Evolutionary conservation across 169 alveolate genomes (phyloP).

Genomic region (Cryptosporidium viatorum): DNA sequence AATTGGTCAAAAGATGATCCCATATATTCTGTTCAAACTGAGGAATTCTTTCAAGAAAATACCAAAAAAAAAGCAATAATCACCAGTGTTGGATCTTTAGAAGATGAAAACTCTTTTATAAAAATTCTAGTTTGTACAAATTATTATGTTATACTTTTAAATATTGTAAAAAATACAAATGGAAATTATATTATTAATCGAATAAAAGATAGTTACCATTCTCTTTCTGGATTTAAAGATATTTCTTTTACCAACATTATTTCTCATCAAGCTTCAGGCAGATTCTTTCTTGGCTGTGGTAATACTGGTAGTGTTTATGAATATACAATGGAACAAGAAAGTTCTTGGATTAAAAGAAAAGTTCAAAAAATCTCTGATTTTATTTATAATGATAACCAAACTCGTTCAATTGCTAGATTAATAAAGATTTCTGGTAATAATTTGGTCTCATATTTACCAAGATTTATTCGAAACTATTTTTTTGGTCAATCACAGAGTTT

Average conservation of each 20-base stretch:
- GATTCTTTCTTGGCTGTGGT: constrained; percentile 56
- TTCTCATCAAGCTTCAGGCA: constrained; percentile 49
- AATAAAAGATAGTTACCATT: constrained; percentile 45
- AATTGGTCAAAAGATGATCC: constrained; percentile 71
- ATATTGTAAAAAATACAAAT: constrained; percentile 11
- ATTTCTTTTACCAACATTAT: background rate
- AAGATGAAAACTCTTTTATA: background rate
- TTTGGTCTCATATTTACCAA: constrained; percentile 8
- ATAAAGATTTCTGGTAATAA: constrained; percentile 10
- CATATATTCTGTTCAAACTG: constrained; percentile 56
- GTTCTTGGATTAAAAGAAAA: constrained; percentile 30
- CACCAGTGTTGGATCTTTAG: constrained; percentile 39
- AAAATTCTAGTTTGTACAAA: constrained; percentile 31
- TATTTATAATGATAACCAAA: background rate
- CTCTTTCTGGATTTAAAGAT: constrained; percentile 22
- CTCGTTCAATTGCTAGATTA: constrained; percentile 2
- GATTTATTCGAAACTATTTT: background rate
- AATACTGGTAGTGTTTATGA: constrained; percentile 61
- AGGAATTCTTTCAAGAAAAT: constrained; percentile 44
- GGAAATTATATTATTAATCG: constrained; percentile 54
- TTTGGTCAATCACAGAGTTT: background rate
- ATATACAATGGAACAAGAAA: constrained; percentile 34
- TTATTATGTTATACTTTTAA: constrained; percentile 12
- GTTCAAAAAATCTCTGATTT: background rate
- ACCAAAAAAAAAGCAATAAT: constrained; percentile 29